Evolutionary conservation across 1,139 yeast species (phyloP).

Genomic region (Yamadazyma epiphylla): DNA sequence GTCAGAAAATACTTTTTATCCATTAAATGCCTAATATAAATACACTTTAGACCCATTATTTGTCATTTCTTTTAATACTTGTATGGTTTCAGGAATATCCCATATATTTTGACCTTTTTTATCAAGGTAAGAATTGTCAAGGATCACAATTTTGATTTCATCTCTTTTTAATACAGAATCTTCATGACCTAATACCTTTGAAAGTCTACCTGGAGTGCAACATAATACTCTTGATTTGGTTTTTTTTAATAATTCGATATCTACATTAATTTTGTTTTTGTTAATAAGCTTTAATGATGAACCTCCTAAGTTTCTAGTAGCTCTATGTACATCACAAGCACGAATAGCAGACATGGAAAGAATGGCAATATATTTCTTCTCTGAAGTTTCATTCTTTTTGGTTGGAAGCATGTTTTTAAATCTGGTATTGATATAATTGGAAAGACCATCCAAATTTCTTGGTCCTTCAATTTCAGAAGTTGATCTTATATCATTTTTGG

Average conservation of each 20-base stretch:
- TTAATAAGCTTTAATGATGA: conserved; percentile 63
- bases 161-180: conserved; percentile 37
- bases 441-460: conserved; percentile 46
- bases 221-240: conserved; percentile 54
- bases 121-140: conserved; percentile 64
- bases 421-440: conserved; percentile 38
- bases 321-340: conserved; percentile 69
- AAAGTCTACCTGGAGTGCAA: conserved; percentile 63
- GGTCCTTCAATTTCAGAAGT: conserved; percentile 46
- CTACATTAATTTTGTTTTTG: conserved; percentile 62
- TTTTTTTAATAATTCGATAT: conserved; percentile 47
- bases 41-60: conserved; percentile 45
- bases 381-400: conserved; percentile 20
- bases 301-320: conserved; percentile 50
- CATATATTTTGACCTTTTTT: conserved; percentile 59
- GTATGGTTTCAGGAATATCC: conserved; percentile 51
- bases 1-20: conserved; percentile 29
- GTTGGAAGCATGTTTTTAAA: conserved; percentile 44
- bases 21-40: conserved; percentile 36
- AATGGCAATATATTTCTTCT: conserved; percentile 46
- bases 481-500: conserved; percentile 44
- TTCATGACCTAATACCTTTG: conserved; percentile 41
- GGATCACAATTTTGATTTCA: conserved; percentile 54
- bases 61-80: conserved; percentile 38
- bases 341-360: conserved; percentile 68